A percentile compares a stretch with the other conserved stretches of the same genome.
These are phyloP conservation scores for Lentinula novae-zelandiae DNA, from an alignment of 1,284 basidiomycete species.

Conservation along the genomic window DNA sequence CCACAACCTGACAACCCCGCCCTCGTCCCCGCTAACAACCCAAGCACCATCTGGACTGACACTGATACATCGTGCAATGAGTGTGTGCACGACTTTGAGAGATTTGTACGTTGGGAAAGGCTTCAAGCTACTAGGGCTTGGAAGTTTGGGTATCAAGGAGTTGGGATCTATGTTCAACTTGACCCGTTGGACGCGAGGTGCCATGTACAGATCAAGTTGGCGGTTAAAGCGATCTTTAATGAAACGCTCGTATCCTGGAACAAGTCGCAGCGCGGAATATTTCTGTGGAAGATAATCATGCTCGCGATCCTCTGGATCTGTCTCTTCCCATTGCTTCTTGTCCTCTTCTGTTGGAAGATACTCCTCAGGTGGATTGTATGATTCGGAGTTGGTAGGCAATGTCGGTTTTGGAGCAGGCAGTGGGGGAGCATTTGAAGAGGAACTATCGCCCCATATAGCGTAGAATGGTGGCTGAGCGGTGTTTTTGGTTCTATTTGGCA, in stretches of 20 bases:
- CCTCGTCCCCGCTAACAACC: slow-evolving; percentile 91
- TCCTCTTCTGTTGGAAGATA: slow-evolving; percentile 92
- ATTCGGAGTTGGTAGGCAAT: slow-evolving; percentile 90
- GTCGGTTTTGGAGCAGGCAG: slow-evolving; percentile 91
- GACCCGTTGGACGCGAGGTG: slow-evolving; percentile 85
- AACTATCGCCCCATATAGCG: slow-evolving; percentile 84
- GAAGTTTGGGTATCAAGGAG: slow-evolving; percentile 93
- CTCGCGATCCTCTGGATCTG: slow-evolving; percentile 90
- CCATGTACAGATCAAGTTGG: slow-evolving; percentile 95
- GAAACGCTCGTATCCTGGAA: slow-evolving; percentile 90
- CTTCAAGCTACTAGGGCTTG: slow-evolving; percentile 85
- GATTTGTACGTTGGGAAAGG: slow-evolving; percentile 92
- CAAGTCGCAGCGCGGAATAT: slow-evolving; percentile 80
- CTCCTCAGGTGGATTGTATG: slow-evolving; percentile 98
- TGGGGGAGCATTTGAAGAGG: slow-evolving; percentile 67
- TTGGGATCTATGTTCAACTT: slow-evolving; percentile 91
- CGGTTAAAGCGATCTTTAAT: slow-evolving; percentile 94
- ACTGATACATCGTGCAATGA: slow-evolving; percentile 74
- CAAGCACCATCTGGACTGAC: slow-evolving; percentile 89
- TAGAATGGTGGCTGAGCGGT: slow-evolving; percentile 79
- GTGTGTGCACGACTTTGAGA: slow-evolving; percentile 70
- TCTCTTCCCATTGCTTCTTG: slow-evolving; percentile 79
- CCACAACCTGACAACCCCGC: slow-evolving; percentile 87
- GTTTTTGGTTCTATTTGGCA: slow-evolving; percentile 83
- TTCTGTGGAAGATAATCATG: slow-evolving; percentile 89